Evolutionary conservation across 345 rosid species (phyloP).

Genomic region (Clarkia xantiana): DNA sequence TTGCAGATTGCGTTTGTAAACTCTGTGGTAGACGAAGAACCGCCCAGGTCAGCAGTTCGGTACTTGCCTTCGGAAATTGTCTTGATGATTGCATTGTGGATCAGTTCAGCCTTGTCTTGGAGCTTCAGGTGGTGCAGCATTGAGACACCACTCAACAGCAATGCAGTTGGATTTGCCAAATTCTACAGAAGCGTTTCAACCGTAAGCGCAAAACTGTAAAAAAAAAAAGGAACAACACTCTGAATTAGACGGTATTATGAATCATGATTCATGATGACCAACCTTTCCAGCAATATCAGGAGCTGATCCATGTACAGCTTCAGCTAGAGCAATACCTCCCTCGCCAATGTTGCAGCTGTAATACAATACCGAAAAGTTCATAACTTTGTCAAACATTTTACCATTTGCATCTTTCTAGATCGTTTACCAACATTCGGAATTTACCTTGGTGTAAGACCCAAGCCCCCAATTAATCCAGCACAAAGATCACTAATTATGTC

Average conservation of each 20-base stretch:
- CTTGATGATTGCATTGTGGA: slow-evolving; percentile 63
- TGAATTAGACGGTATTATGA: no score
- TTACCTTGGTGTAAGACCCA: slow-evolving; percentile 98
- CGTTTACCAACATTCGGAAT: slow-evolving; percentile 1
- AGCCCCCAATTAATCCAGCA: slow-evolving; percentile 89
- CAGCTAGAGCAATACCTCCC: slow-evolving; percentile 97
- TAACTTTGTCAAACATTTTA: background rate
- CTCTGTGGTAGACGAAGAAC: slow-evolving; percentile 54
- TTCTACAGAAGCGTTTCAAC: slow-evolving; percentile 24
- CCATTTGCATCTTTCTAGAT: background rate
- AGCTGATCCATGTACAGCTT: slow-evolving; percentile 99
- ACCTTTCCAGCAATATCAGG: slow-evolving; percentile 99
- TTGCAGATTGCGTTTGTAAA: slow-evolving; percentile 83
- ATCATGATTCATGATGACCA: slow-evolving; percentile 14
- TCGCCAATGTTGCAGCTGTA: slow-evolving; percentile 92
- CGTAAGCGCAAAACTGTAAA: background rate
- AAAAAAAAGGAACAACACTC: background rate
- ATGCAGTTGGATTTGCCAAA: slow-evolving; percentile 96
- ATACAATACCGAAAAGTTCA: slow-evolving; percentile 1
- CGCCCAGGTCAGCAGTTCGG: slow-evolving; percentile 95
- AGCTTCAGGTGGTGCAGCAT: slow-evolving; percentile 82
- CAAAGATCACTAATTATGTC: slow-evolving; percentile 98
- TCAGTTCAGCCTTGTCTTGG: slow-evolving; percentile 68
- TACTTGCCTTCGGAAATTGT: slow-evolving; percentile 84
- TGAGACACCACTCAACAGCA: slow-evolving; percentile 62